A percentile compares a stretch with the other conserved stretches of the same genome.
Evolutionary conservation across 2,329 filamentous ascomycete species (phyloP).

Genomic region (Verticillium longisporum): DNA sequence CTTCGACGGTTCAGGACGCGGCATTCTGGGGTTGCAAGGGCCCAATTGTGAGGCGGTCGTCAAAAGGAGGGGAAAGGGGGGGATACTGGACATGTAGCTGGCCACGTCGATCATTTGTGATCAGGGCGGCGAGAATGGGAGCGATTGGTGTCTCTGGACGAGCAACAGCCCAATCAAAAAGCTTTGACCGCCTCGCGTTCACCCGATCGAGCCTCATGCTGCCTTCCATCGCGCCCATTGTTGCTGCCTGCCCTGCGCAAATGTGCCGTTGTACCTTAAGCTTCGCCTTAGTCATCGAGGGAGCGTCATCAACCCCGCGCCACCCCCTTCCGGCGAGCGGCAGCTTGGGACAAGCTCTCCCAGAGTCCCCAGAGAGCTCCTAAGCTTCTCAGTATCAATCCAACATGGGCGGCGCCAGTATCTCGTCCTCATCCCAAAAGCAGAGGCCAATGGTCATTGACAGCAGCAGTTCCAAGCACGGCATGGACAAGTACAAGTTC

Average conservation of each 20-base stretch:
- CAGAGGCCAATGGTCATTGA: not conserved
- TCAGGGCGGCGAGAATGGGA: not conserved
- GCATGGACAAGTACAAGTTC: conserved; percentile 28
- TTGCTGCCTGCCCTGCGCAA: not conserved
- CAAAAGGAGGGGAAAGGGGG: not conserved
- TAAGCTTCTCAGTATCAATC: not conserved
- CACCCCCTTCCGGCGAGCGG: not conserved
- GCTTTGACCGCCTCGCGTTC: not conserved
- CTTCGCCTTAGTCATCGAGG: not conserved
- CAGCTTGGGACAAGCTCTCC: no score
- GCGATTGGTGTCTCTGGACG: not conserved
- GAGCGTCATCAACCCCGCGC: not conserved
- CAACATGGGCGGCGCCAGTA: not conserved
- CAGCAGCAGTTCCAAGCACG: not conserved
- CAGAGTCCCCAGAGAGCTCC: no score
- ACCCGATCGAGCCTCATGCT: not conserved
- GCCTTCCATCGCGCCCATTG: not conserved
- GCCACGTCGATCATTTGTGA: not conserved
- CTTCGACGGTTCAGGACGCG: not conserved
- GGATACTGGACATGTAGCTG: not conserved
- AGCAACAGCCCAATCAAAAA: not conserved
- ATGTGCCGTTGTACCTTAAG: not conserved
- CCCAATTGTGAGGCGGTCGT: not conserved
- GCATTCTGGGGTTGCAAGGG: not conserved
- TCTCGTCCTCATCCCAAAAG: not conserved